Evolutionary conservation across 768 basidiomycete species (phyloP), one percentile per base, ranked within the genome.

Genomic region (Tulasnella sp.): DNA sequence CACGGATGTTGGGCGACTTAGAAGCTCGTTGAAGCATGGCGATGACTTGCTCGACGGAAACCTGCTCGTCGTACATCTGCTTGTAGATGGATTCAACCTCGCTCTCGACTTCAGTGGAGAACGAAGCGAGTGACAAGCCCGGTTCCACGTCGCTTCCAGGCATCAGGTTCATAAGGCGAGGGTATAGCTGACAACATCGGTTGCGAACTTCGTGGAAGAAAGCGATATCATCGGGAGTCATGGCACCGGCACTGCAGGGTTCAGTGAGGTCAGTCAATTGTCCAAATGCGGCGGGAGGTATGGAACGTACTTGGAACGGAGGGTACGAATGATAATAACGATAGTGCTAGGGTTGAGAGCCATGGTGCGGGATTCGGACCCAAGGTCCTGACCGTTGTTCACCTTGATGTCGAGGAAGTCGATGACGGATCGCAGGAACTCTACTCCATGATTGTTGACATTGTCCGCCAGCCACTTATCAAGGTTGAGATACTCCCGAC

Each of bases 61-160:
- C 91, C 76, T 94, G 88, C 79, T 94, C 93, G 79, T 94, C 92
- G 80, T 98, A 99, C 95, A 99, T 97, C 80, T 94, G 89, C 80
- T 94, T 95, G 84, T 96, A 98, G 79, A 97, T 95, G 68, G 88
- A 85, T 76, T 98, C 97, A 72, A 97, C 95, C 81, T 98, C 95
- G 12, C 87, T 83, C 79, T 97, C 94, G 70, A 96, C 91, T 76
- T 98, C 95, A 64, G 89, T 81, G 6, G 92, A 84, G 81, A 97
- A 98, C 5, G 69, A 69, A 11, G 47, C 69, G 47, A 69, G 22
- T 22, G 69, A 69, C 79, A 96, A 90, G 29, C 95, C 96, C 26
- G 95, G 94, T 78, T 98, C 96, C 29, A 86, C 84, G 74, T 98
- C 95, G 26, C 89, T 86, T 47, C 88, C 88, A 22, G 97, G 95